phyloP scores from a whole-genome alignment of 192 early-diverging fungal species.

The Dissophora globulifera region DNA sequence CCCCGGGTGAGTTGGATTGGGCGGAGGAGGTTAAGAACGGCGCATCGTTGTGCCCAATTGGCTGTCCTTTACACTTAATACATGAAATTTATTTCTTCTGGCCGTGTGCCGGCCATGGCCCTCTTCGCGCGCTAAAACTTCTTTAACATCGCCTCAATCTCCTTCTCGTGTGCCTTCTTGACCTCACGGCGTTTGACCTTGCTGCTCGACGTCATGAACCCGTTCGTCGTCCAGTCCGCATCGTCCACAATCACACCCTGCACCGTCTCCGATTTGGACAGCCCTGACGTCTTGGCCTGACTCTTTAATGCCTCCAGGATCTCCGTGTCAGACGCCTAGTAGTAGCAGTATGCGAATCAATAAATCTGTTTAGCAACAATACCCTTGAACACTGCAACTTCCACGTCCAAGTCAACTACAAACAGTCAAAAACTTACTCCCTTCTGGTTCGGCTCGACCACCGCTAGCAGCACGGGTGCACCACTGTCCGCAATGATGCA shows the following conservation, averaged over 20 bases:
- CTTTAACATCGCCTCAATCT: constrained; percentile 67
- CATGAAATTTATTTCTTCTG: too few species aligned
- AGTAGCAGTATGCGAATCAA: too few species aligned
- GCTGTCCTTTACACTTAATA: too few species aligned
- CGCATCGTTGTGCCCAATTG: too few species aligned
- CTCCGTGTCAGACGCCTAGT: constrained; percentile 37
- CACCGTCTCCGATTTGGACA: constrained; percentile 74
- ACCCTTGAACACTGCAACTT: too few species aligned
- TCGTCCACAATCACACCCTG: constrained; percentile 62
- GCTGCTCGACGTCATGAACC: constrained; percentile 79
- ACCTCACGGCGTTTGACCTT: constrained; percentile 78
- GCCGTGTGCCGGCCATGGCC: too few species aligned
- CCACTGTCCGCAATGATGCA: constrained; percentile 77
- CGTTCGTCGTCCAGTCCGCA: constrained; percentile 76
- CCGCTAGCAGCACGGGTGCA: constrained; percentile 70
- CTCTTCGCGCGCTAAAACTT: too few species aligned
- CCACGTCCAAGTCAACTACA: too few species aligned
- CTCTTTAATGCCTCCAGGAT: constrained; percentile 65
- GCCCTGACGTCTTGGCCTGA: constrained; percentile 62
- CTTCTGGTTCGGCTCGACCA: constrained; percentile 69
- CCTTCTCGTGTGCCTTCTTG: constrained; percentile 54
- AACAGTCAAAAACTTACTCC: constrained; percentile 47
- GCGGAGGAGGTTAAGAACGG: too few species aligned
- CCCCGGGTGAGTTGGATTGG: too few species aligned
- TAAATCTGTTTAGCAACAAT: too few species aligned